Evolutionary conservation across 2,329 filamentous ascomycete genomes (phyloP).

Genomic region (Ambrosiella xylebori): DNA sequence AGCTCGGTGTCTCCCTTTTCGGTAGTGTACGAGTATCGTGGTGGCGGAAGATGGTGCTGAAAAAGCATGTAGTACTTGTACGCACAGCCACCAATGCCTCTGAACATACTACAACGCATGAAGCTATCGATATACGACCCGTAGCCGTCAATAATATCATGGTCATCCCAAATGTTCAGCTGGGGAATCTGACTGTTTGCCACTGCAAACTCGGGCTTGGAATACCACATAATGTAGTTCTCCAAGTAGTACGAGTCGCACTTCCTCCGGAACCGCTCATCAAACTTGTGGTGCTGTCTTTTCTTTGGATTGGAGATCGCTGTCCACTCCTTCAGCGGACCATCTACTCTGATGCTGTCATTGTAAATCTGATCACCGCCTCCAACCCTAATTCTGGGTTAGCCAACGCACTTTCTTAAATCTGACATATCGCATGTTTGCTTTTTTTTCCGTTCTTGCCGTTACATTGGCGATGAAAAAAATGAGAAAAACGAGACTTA

Average conservation of each 20-base stretch:
- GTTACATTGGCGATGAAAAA: too few species aligned
- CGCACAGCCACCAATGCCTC: conserved; percentile 75
- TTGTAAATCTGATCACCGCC: conserved; percentile 96
- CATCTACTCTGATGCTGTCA: conserved; percentile 72
- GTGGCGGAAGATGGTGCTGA: conserved; percentile 82
- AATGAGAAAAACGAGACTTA: conserved; percentile 20
- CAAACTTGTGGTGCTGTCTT: conserved; percentile 63
- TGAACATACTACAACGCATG: conserved; percentile 83
- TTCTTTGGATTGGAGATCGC: conserved; percentile 67
- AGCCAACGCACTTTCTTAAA: background rate
- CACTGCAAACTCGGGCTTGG: conserved; percentile 64
- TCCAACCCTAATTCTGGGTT: conserved; percentile 35
- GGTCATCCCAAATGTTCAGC: conserved; percentile 96
- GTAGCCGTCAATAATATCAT: conserved; percentile 84
- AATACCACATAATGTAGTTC: conserved; percentile 75
- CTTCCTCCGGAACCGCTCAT: conserved; percentile 59
- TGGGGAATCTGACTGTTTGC: conserved; percentile 87
- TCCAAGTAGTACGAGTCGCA: conserved; percentile 84
- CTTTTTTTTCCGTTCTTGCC: background rate
- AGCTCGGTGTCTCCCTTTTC: conserved; percentile 26
- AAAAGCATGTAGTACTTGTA: conserved; percentile 99
- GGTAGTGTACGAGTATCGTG: conserved; percentile 70
- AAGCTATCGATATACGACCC: conserved; percentile 89
- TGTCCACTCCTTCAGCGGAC: conserved; percentile 70
- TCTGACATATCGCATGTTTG: background rate